phyloP scores from a whole-genome alignment of 306 rosid genomes.

The Phaseolus lunatus region DNA sequence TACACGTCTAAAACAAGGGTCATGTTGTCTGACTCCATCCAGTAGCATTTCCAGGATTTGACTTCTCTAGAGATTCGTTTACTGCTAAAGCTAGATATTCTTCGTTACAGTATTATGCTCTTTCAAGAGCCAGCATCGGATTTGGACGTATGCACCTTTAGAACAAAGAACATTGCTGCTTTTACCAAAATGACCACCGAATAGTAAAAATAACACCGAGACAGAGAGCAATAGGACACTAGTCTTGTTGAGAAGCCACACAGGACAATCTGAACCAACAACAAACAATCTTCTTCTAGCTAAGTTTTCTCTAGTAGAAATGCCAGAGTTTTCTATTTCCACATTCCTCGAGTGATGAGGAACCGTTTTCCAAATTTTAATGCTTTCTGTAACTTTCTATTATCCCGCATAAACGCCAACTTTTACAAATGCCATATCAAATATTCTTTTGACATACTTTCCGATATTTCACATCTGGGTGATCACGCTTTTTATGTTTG shows the following conservation, averaged over 20 bases:
- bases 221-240: neutral
- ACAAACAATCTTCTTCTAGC: neutral
- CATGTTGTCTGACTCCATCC: slow-evolving; percentile 19
- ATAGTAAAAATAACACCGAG: neutral
- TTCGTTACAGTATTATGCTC: neutral
- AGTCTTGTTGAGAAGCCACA: neutral
- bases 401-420: neutral
- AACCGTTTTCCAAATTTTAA: neutral
- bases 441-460: neutral
- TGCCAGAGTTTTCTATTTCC: neutral
- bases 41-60: slow-evolving; percentile 16
- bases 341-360: neutral
- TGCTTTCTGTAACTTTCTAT: neutral
- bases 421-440: neutral
- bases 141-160: neutral
- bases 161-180: neutral
- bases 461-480: neutral
- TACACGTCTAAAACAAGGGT: neutral
- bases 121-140: neutral
- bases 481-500: neutral
- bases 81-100: slow-evolving; percentile 9
- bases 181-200: slow-evolving; percentile 15
- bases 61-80: slow-evolving; percentile 17
- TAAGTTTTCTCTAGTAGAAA: neutral
- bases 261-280: neutral